Percentiles rank a stretch among this genome's conserved stretches.
Conservation (phyloP, 305 asterid genomes). For the Solanum hybrid region DNA sequence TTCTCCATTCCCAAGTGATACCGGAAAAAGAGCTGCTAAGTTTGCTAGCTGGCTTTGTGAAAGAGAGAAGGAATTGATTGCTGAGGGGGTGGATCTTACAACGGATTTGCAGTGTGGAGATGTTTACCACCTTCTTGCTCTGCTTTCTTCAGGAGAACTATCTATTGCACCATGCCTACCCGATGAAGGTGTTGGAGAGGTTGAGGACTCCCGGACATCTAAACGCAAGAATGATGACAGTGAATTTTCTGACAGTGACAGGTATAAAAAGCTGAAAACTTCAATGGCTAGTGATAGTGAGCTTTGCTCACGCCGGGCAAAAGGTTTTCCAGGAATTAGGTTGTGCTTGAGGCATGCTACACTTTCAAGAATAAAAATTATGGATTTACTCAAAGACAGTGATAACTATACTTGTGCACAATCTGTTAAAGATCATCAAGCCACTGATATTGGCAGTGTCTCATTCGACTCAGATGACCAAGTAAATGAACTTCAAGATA, state of each 20-base stretch:
- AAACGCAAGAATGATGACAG: conserved; percentile 44
- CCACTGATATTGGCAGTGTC: conserved; percentile 12
- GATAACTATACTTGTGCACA: conserved; percentile 8
- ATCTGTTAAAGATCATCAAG: conserved; percentile 25
- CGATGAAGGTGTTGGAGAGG: conserved; percentile 82
- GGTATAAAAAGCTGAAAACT: conserved; percentile 42
- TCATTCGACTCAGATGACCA: conserved; percentile 22
- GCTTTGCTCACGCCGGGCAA: conserved; percentile 64
- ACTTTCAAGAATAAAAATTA: conserved; percentile 40
- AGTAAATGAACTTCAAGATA: conserved; percentile 27
- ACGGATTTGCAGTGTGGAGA: conserved; percentile 86
- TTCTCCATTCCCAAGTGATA: conserved; percentile 61
- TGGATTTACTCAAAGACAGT: conserved; percentile 41
- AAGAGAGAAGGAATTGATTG: conserved; percentile 59
- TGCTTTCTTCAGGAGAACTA: conserved; percentile 59
- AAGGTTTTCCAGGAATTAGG: conserved; percentile 91
- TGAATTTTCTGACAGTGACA: conserved; percentile 42
- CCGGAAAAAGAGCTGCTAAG: conserved; percentile 73
- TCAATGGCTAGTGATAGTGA: conserved; percentile 64
- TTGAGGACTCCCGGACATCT: conserved; percentile 66
- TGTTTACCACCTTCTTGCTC: conserved; percentile 60
- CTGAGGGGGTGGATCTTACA: conserved; percentile 60
- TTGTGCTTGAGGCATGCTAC: conserved; percentile 47
- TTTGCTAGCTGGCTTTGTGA: conserved; percentile 72
- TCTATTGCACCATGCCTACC: conserved; percentile 66